phyloP scores from a whole-genome alignment of 2,329 filamentous ascomycete genomes.

The Fusarium neocosmosporiellum region DNA sequence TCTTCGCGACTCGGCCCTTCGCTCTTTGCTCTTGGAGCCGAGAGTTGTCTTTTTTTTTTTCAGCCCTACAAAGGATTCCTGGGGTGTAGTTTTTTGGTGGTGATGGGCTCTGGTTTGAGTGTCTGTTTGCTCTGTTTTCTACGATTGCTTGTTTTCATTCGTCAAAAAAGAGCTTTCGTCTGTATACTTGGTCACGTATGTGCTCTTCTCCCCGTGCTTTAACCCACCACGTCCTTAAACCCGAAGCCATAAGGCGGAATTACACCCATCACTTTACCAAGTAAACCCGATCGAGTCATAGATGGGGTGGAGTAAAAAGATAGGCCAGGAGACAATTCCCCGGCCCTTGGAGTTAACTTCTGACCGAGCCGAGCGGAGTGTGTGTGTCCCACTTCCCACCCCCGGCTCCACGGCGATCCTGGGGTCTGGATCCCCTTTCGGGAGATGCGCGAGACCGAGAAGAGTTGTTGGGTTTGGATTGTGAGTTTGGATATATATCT shows the following conservation, averaged over 20 bases:
- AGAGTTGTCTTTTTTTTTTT: conserved; percentile 20
- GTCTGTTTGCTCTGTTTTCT: background rate
- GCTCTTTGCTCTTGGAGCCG: conserved; percentile 34
- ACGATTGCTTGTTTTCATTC: background rate
- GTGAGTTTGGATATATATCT: background rate
- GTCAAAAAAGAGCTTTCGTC: background rate
- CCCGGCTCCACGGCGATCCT: background rate
- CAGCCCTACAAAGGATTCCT: conserved; percentile 11
- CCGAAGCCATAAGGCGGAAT: background rate
- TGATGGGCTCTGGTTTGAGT: background rate
- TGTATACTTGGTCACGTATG: background rate
- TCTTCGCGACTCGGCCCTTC: conserved; percentile 41
- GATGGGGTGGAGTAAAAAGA: background rate
- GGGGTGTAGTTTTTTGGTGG: background rate
- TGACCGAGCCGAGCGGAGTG: background rate
- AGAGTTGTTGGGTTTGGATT: background rate
- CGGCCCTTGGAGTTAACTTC: background rate
- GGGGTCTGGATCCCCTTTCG: background rate
- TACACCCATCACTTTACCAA: background rate
- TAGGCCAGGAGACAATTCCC: background rate
- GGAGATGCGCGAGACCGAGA: background rate
- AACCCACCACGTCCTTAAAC: background rate
- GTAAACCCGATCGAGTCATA: conserved; percentile 1
- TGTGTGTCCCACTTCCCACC: background rate
- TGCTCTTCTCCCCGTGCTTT: background rate